These are phyloP conservation scores for Xylaria hypoxylon DNA, from an alignment of 2,329 filamentous ascomycete species.

Conservation along the genomic window DNA sequence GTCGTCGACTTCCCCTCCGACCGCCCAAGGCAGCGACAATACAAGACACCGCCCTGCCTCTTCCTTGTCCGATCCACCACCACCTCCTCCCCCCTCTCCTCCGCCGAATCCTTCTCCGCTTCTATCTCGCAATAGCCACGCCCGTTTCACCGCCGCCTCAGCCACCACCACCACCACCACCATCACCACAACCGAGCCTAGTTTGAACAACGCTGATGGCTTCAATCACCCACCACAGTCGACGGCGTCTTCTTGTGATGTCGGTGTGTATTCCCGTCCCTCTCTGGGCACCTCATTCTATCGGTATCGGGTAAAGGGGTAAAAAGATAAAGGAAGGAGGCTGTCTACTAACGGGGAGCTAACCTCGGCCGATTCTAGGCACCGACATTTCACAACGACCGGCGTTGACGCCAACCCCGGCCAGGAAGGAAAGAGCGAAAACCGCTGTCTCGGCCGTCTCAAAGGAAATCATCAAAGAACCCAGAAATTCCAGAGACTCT, in stretches of 20 bases:
- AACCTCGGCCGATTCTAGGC: conserved; percentile 38
- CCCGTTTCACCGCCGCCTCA: conserved; percentile 15
- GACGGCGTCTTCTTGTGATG: conserved; percentile 24
- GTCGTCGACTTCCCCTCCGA: conserved; percentile 44
- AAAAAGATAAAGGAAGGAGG: conserved; percentile 4
- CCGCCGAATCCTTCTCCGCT: conserved; percentile 6
- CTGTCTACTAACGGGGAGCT: conserved; percentile 30
- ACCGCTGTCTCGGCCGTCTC: conserved; percentile 39
- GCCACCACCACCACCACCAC: conserved; percentile 10
- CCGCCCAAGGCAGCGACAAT: conserved; percentile 42
- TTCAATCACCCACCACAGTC: conserved; percentile 19
- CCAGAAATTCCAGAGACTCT: conserved; percentile 39
- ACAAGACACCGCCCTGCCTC: conserved; percentile 24
- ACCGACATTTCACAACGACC: conserved; percentile 41
- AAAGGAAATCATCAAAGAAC: conserved; percentile 45
- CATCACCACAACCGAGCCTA: conserved; percentile 12
- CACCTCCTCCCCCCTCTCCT: conserved; percentile 2
- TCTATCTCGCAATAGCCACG: conserved; percentile 18
- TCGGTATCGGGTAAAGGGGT: conserved; percentile 6
- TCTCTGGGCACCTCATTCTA: conserved; percentile 22
- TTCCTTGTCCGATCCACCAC: conserved; percentile 13
- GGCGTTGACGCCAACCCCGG: conserved; percentile 36
- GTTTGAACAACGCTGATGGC: conserved; percentile 14
- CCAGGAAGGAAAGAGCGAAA: conserved; percentile 44
- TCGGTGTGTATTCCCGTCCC: conserved; percentile 27